These are phyloP conservation scores for Trametes cubensis DNA, from an alignment of 768 basidiomycete species.

Conservation along the genomic window DNA sequence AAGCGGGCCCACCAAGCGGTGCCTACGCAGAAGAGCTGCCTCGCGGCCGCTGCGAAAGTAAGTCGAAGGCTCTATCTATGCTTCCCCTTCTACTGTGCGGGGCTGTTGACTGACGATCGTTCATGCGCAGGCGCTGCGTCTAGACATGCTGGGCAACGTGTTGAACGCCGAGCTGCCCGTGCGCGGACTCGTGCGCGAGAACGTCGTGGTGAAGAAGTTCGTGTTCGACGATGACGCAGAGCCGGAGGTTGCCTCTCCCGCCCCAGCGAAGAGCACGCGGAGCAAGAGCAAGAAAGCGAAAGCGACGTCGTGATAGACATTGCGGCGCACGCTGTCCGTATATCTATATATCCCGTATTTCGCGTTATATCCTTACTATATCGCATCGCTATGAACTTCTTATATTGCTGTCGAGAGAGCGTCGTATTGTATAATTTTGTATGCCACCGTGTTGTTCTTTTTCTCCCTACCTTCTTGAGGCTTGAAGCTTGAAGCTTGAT, in stretches of 20 bases:
- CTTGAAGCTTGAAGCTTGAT: neutral
- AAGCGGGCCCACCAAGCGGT: constrained; percentile 47
- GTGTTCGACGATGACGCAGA: constrained; percentile 72
- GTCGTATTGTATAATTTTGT: constrained; percentile 14
- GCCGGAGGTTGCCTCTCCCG: constrained; percentile 37
- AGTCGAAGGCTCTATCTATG: neutral
- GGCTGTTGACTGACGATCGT: neutral
- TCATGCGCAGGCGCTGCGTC: constrained; percentile 51
- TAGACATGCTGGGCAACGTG: constrained; percentile 77
- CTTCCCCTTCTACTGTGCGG: constrained; percentile 30
- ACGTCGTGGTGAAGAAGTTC: constrained; percentile 74
- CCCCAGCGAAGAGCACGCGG: constrained; percentile 52
- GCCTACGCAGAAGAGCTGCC: constrained; percentile 58
- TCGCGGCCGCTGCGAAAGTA: constrained; percentile 68
- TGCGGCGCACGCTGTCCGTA: neutral
- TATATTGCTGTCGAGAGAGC: constrained; percentile 16
- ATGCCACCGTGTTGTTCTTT: neutral
- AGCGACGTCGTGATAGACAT: constrained; percentile 10
- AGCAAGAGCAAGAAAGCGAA: constrained; percentile 35
- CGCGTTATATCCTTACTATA: constrained; percentile 18
- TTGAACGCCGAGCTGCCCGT: constrained; percentile 58
- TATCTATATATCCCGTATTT: constrained; percentile 16
- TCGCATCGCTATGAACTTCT: constrained; percentile 22
- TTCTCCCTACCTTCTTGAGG: neutral
- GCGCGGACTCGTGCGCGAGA: constrained; percentile 61